Evolutionary conservation across 176 grass and related monocot species (phyloP), one percentile per base, ranked within the genome.

Genomic region (Miscanthus lutarioriparius): DNA sequence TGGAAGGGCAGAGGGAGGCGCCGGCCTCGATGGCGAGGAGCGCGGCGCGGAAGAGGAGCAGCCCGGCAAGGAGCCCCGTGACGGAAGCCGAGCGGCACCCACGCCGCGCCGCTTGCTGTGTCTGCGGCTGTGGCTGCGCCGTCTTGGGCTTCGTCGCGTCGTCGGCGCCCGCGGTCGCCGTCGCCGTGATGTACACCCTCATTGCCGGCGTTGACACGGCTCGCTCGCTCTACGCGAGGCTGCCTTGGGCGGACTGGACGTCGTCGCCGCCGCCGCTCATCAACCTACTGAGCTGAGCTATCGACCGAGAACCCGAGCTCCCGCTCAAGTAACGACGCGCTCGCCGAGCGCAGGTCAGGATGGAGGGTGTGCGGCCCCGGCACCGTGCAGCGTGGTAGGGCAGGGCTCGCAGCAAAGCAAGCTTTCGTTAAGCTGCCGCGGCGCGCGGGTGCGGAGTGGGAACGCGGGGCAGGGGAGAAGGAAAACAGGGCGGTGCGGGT

Each of bases 1-100:
- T 62, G 61, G 93, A 56, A 74, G 95, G 76, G 89, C 95, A 93
- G 65, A 97, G 87, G 12, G 92, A 90, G 76, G 88, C 89, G 20
- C 93, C 91, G 48, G 93, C 84, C 61, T 99, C 97, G 49, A 99
- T 58, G 54, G 88, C 88, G 73, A 99, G 90, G 68, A 99, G 92
- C 22, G 88, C 93, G 45, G 89, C 65, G 51, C 97, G 87, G 64
- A 96, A 82, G 86, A 99, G 84, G 59, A 99, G 91, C 82, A 96
- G 64, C 3, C 89, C 93, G 8, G 88, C 88, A n/a, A 96, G 62
- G 83, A 99, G 79, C 33, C 85, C 89, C 78, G 91, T 80, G 22
- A 86, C 89, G 19, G 94, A 41, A 6, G 53, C 47, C 30, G 94
- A 85, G 2, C 97, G 91, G 48, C 61, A 91, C 1, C 87, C 73